A percentile compares a stretch with the other conserved stretches of the same genome.
These are phyloP conservation scores for Verbena officinalis DNA, from an alignment of 257 asterid species.

Conservation along the genomic window DNA sequence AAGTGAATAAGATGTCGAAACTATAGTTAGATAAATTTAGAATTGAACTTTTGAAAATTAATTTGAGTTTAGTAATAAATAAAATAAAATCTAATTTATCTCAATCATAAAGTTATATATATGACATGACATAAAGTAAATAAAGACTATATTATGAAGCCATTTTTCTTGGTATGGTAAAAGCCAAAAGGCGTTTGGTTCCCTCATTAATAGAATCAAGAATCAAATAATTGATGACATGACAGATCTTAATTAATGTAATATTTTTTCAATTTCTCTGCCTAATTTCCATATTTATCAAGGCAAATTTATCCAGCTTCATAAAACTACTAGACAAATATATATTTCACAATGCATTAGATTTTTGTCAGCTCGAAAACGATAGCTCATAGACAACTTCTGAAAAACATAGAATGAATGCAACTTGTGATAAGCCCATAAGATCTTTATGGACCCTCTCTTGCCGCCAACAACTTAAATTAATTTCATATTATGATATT, in stretches of 20 bases:
- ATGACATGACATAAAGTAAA: too few relatives aligned
- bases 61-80: too few relatives aligned
- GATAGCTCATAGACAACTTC: slow-evolving; percentile 41
- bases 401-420: slow-evolving; percentile 29
- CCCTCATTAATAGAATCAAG: neutral
- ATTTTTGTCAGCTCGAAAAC: slow-evolving; percentile 45
- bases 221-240: too few relatives aligned
- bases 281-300: neutral
- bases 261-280: slow-evolving; percentile 4
- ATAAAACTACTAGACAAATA: slow-evolving; percentile 17
- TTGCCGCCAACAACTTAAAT: too few relatives aligned
- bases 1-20: too few relatives aligned
- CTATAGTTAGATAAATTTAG: too few relatives aligned
- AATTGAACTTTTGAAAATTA: too few relatives aligned
- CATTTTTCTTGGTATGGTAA: neutral
- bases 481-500: too few relatives aligned
- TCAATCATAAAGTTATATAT: too few relatives aligned
- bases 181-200: neutral
- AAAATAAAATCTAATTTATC: too few relatives aligned
- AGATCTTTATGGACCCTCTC: slow-evolving; percentile 24
- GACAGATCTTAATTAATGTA: too few relatives aligned
- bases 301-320: slow-evolving; percentile 7
- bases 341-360: slow-evolving; percentile 20
- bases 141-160: too few relatives aligned
- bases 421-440: slow-evolving; percentile 32